Evolutionary conservation across 2,329 filamentous ascomycete species (phyloP), one percentile per base, ranked within the genome.

Genomic region (Talaromyces sp.): DNA sequence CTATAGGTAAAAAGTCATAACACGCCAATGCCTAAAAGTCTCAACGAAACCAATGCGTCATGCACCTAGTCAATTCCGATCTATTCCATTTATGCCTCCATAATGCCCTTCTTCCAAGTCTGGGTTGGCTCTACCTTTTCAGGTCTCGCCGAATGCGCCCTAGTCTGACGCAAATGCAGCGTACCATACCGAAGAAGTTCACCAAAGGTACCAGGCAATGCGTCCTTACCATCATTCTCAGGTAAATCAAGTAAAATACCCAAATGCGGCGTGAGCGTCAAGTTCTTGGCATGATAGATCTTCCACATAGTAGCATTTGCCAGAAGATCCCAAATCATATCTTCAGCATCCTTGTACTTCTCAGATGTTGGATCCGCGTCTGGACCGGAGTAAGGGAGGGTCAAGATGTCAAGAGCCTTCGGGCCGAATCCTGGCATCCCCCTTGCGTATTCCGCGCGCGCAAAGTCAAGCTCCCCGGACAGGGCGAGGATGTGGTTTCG

Each of bases 101-200:
- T 36, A 42, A 52, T 16, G 3, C 44, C 50, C 19, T 52, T 52
- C 37, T 49, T 52, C 37, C 35, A 52, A 10, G 50, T 52, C n/a
- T 7, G 19, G 17, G 13, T 48, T 36, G 44, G 50, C 19, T 19
- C 44, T 6, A 52, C 45, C 32, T 35, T 16, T 9, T 69, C 70
- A 4, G 24, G 24, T 27, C 24, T 27, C 24, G 24, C 24, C 4
- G 24, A 27, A 9, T 9, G 24, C 9, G 4, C 24, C 24, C 72
- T 62, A 11, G 57, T 69, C 59, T 75, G 71, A 37, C 69, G 65
- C 27, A 72, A 64, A 54, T 71, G 63, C 1, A 71, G 56, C 33
- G 69, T 70, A 0, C 69, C 72, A 37, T 70, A 72, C 24, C 72
- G 55, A 22, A 76, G 52, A 45, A 71, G 54, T 49, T 71, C 72